phyloP scores from a whole-genome alignment of 805 yeast species.

The Yarrowia osloensis region DNA sequence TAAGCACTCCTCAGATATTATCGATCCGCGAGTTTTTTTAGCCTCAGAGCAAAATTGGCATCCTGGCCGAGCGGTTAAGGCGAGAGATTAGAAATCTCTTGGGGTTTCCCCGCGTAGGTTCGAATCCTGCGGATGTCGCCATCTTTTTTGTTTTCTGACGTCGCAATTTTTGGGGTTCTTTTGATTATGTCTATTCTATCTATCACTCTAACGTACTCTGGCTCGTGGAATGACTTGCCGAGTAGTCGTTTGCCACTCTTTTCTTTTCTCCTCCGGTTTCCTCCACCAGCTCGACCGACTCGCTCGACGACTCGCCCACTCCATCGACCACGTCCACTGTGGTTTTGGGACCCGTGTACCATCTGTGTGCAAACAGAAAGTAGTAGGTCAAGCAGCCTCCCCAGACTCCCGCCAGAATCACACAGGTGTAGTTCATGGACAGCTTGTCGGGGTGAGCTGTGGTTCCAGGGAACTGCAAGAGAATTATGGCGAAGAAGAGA shows the following conservation, averaged over 20 bases:
- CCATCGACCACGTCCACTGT: slow-evolving; percentile 6
- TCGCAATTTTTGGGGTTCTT: background rate
- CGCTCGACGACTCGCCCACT: background rate
- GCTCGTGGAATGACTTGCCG: background rate
- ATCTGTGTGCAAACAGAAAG: slow-evolving; percentile 53
- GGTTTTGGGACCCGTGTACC: slow-evolving; percentile 57
- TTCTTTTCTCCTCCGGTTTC: background rate
- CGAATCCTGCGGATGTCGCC: slow-evolving; percentile 31
- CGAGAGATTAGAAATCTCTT: slow-evolving; percentile 31
- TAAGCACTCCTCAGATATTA: too few species aligned
- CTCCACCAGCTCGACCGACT: background rate
- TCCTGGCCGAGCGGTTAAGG: slow-evolving; percentile 31
- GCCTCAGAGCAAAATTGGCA: too few species aligned
- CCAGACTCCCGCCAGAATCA: slow-evolving; percentile 64
- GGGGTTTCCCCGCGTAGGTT: slow-evolving; percentile 31
- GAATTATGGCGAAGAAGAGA: slow-evolving; percentile 54
- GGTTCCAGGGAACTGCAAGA: slow-evolving; percentile 61
- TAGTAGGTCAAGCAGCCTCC: slow-evolving; percentile 55
- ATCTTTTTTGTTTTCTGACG: background rate
- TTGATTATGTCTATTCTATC: background rate
- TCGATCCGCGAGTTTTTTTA: too few species aligned
- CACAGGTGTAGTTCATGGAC: slow-evolving; percentile 69
- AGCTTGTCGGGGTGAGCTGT: slow-evolving; percentile 41
- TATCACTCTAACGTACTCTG: background rate
- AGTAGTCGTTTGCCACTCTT: background rate